These are phyloP conservation scores for Talaromyces sp. DNA, from an alignment of 2,329 filamentous ascomycete species.

Conservation along the genomic window DNA sequence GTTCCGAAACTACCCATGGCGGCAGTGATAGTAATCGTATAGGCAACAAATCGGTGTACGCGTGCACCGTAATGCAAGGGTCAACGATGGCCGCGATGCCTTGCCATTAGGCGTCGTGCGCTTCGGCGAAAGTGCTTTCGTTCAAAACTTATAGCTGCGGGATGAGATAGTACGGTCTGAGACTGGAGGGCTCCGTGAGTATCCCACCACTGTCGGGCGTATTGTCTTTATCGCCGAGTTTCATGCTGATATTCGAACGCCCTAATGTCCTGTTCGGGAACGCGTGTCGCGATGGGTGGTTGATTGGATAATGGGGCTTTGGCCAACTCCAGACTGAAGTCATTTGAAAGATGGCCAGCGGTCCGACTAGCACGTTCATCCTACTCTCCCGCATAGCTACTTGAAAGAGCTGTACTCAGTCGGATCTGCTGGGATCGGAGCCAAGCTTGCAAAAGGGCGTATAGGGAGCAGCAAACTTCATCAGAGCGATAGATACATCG, in stretches of 20 bases:
- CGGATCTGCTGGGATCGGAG: neutral
- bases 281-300: neutral
- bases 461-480: neutral
- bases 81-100: neutral
- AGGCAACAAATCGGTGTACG: neutral
- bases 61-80: neutral
- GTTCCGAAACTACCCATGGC: neutral
- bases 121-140: neutral
- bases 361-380: neutral
- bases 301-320: neutral
- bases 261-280: neutral
- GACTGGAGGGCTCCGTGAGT: constrained; percentile 24
- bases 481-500: neutral
- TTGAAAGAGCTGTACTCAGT: neutral
- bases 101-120: neutral
- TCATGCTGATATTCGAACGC: constrained; percentile 36
- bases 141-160: neutral
- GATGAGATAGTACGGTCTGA: neutral
- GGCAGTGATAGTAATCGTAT: neutral
- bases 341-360: neutral
- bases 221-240: constrained; percentile 35
- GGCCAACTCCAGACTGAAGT: neutral
- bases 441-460: neutral
- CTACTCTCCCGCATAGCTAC: neutral
- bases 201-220: constrained; percentile 42